phyloP scores from a whole-genome alignment of 345 rosid genomes.

The Mallotus nudiflorus region DNA sequence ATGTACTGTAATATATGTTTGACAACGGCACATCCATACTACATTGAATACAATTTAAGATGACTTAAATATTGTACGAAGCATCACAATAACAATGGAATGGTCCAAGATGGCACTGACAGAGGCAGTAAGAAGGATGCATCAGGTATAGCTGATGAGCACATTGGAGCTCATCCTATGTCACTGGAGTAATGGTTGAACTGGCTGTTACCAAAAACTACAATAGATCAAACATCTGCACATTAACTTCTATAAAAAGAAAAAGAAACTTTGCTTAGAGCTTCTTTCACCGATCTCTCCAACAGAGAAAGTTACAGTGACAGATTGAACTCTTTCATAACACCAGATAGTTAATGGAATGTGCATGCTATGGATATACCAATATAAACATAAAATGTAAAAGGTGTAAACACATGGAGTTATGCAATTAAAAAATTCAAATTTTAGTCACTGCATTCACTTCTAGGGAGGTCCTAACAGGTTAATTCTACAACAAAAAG shows the following conservation, averaged over 20 bases:
- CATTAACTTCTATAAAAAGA: background rate
- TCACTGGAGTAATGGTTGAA: background rate
- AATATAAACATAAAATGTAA: background rate
- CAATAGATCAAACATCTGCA: background rate
- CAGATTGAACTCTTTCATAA: background rate
- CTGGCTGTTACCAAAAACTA: background rate
- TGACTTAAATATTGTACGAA: background rate
- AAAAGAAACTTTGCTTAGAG: background rate
- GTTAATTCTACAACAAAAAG: slow-evolving; percentile 1
- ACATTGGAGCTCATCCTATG: background rate
- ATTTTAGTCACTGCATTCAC: slow-evolving; percentile 6
- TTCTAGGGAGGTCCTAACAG: slow-evolving; percentile 7
- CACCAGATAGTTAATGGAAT: background rate
- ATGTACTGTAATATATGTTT: background rate
- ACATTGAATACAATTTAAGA: background rate
- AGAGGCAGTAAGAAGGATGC: background rate
- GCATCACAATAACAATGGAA: background rate
- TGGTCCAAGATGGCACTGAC: background rate
- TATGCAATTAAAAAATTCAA: background rate
- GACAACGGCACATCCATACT: background rate
- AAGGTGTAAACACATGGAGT: background rate
- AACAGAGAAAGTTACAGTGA: background rate
- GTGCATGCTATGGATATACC: background rate
- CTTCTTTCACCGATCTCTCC: background rate
- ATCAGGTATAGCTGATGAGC: background rate